Evolutionary conservation across 306 rosid genomes (phyloP), one percentile per base, ranked within the genome.

Genomic region (Neltuma alba): DNA sequence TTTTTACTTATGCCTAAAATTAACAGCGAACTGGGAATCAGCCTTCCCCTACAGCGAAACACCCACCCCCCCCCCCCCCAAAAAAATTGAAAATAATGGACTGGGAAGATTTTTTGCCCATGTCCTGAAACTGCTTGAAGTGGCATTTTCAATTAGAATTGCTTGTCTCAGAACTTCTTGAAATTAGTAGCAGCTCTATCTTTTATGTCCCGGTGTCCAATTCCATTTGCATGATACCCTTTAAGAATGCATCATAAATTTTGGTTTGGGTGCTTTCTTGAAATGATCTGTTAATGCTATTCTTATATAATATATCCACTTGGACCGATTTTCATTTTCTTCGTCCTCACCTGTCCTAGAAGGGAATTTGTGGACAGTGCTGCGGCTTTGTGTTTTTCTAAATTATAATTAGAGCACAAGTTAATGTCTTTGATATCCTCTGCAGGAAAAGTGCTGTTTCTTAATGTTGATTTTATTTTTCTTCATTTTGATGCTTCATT

Each of bases 401-500:
- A 16, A 37, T 79, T 28, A 41, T 36, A 42, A 36, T 58, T 18
- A 9, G 21, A 34, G 42, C 20, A 20, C 45, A 11, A 44, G 28
- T 75, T 75, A 33, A 76, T 63, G 74, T 44, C 10, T 40, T 62
- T 60, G 16, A 45, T 58, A 21, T 70, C 15, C 36, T 69, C 34
- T 70, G 0, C 10, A 47, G 33, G 74, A 45, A 52, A 66, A 23
- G 60, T 83, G 67, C 50, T 40, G 20, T 30, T 38, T n/a, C 45
- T 9, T 61, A 34, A 58, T 60, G 30, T 76, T 72, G 63, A 28
- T 55, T 12, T 63, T 45, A 31, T 72, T n/a, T 68, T 40, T 75
- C 73, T 15, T 74, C 52, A 18, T 15, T 60, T 76, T 48, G 79
- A 34, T 67, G 73, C 16, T 45, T 75, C 75, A 48, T 81, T 84